Percentiles rank a stretch among this genome's conserved stretches.
Evolutionary conservation across 208 protist genomes (phyloP).

Genomic region (Trypanosoma platydactyli): DNA sequence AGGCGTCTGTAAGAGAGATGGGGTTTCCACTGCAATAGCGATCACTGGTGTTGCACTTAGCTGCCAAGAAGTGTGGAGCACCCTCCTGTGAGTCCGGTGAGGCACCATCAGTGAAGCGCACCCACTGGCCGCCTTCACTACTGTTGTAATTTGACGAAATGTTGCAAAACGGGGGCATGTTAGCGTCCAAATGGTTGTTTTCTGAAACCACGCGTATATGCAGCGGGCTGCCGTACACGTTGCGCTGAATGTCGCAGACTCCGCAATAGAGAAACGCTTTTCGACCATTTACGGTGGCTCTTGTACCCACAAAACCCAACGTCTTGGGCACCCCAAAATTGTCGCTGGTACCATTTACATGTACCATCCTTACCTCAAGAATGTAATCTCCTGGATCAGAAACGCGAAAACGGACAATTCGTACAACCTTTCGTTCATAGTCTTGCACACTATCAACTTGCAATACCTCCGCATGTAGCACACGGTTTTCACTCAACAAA

Average conservation of each 20-base stretch:
- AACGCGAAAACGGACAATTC: constrained; percentile 14
- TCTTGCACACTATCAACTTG: background rate
- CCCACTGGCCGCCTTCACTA: constrained; percentile 26
- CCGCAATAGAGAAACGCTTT: constrained; percentile 19
- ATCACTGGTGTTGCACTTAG: constrained; percentile 9
- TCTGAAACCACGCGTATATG: constrained; percentile 1
- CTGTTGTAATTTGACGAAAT: constrained; percentile 23
- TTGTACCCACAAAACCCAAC: constrained; percentile 19
- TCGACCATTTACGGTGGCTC: constrained; percentile 4
- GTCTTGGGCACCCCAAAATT: constrained; percentile 5
- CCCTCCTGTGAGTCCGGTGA: constrained; percentile 3
- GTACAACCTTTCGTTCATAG: background rate
- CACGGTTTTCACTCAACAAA: constrained; percentile 26
- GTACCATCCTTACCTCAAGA: constrained; percentile 31
- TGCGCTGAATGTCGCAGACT: constrained; percentile 28
- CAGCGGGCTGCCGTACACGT: constrained; percentile 27
- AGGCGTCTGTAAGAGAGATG: constrained; percentile 19
- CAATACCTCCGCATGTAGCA: constrained; percentile 16
- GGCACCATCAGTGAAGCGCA: constrained; percentile 20
- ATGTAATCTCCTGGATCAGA: constrained; percentile 22
- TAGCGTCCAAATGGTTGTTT: background rate
- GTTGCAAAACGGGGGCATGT: constrained; percentile 16
- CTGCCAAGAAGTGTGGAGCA: constrained; percentile 1
- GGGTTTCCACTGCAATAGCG: constrained; percentile 25
- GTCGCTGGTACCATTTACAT: constrained; percentile 21